These are phyloP conservation scores for Albugo laibachii DNA, from an alignment of 352 stramenopile species.

Conservation along the genomic window DNA sequence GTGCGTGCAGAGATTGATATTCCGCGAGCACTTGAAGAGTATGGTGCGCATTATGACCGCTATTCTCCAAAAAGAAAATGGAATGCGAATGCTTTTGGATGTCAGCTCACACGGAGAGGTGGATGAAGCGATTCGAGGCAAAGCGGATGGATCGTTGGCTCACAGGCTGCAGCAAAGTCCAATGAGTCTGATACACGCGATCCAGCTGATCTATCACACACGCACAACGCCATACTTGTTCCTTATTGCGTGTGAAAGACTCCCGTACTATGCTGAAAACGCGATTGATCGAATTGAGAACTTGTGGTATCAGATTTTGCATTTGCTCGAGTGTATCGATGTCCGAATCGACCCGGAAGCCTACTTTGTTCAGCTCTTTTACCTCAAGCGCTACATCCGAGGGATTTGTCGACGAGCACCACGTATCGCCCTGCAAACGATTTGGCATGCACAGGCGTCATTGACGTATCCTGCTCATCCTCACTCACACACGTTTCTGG, in stretches of 20 bases:
- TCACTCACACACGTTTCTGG: constrained; percentile 36
- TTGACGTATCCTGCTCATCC: constrained; percentile 27
- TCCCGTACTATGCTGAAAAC: constrained; percentile 56
- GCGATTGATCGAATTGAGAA: constrained; percentile 53
- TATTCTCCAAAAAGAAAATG: neutral
- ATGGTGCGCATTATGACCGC: constrained; percentile 18
- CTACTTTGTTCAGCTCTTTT: constrained; percentile 27
- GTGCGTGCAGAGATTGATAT: constrained; percentile 33
- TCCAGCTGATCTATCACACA: constrained; percentile 69
- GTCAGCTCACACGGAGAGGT: neutral
- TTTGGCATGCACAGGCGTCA: constrained; percentile 57
- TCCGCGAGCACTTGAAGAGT: constrained; percentile 21
- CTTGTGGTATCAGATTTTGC: constrained; percentile 61
- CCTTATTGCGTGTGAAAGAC: constrained; percentile 30
- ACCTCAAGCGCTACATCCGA: constrained; percentile 38
- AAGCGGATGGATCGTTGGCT: constrained; percentile 3
- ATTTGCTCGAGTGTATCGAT: constrained; percentile 56
- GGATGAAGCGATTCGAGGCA: constrained; percentile 5
- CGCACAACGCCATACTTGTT: constrained; percentile 45
- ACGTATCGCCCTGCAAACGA: constrained; percentile 53
- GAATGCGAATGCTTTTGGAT: neutral
- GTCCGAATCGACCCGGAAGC: constrained; percentile 20
- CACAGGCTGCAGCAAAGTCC: constrained; percentile 23
- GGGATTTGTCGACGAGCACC: constrained; percentile 48
- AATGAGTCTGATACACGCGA: constrained; percentile 57